phyloP scores from a whole-genome alignment of 208 protist genomes.

The Hexamita inflata region DNA sequence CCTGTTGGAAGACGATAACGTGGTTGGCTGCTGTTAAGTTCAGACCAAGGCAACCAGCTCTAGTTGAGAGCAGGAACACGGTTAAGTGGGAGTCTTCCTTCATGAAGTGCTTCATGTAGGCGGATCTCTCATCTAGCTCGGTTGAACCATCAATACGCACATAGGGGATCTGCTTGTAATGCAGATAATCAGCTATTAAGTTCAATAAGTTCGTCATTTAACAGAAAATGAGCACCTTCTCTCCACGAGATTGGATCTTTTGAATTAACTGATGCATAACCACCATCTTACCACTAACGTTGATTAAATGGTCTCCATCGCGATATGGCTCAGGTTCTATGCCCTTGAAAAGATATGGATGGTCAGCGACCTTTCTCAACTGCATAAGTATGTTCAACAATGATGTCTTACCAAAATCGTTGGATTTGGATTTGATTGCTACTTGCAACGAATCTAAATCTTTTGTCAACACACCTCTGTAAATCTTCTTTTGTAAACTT shows the following conservation, averaged over 20 bases:
- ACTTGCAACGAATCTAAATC: neutral
- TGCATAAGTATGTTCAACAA: slow-evolving; percentile 47
- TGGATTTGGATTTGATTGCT: neutral
- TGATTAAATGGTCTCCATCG: slow-evolving; percentile 34
- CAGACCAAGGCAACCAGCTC: slow-evolving; percentile 82
- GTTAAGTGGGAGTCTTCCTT: slow-evolving; percentile 61
- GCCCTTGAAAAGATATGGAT: slow-evolving; percentile 43
- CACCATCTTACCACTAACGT: slow-evolving; percentile 48
- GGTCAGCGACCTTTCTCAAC: slow-evolving; percentile 41
- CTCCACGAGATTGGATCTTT: slow-evolving; percentile 48
- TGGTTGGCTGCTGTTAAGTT: slow-evolving; percentile 94
- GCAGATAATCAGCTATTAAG: slow-evolving; percentile 81
- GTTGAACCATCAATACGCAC: slow-evolving; percentile 40
- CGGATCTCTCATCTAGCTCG: slow-evolving; percentile 17
- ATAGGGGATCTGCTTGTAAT: slow-evolving; percentile 55
- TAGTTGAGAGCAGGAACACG: slow-evolving; percentile 86
- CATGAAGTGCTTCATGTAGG: slow-evolving; percentile 39
- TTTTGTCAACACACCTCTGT: slow-evolving; percentile 3
- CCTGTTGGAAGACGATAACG: slow-evolving; percentile 95
- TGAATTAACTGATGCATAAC: slow-evolving; percentile 54
- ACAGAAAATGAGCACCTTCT: slow-evolving; percentile 89
- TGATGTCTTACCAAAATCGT: slow-evolving; percentile 7
- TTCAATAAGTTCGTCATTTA: slow-evolving; percentile 91
- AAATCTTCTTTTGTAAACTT: neutral
- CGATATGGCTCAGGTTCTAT: slow-evolving; percentile 30